Evolutionary conservation across 208 protist genomes (phyloP), one percentile per base, ranked within the genome.

Genomic region (Acanthamoeba sp.): DNA sequence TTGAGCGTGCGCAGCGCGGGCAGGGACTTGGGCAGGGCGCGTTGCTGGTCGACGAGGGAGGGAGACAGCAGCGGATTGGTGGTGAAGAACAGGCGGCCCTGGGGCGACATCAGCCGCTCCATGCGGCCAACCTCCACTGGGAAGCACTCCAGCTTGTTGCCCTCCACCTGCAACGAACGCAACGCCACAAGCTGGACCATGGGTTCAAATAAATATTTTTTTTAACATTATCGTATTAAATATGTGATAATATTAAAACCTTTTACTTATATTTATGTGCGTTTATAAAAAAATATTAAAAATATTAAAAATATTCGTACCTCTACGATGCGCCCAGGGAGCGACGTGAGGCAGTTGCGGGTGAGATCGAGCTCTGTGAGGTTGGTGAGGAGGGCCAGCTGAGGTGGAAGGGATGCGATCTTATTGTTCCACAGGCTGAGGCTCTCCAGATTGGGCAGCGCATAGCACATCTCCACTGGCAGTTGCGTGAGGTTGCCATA

Each of bases 321-420:
- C 71, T 82, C 71, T 9, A 40, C 40, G 22, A 82, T 40, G 22
- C 71, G 71, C 1, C 38, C 22, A 2, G 71, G 71, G 2, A 82
- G 71, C 18, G 71, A 82, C 12, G 71, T 82, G 71, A 82, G 71
- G 71, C 71, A 48, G 71, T 82, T 82, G 71, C 71, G 71, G 24
- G 71, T 82, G 71, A 82, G 71, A 34, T 82, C 71, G 71, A 82
- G 71, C 38, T 82, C 38, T 20, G 71, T 82, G 36, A 82, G 71
- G 71, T 48, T 40, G 71, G 73, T 82, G 36, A 82, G 32, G 38
- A 40, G 73, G 73, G 38, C 73, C 73, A 82, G 18, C 73, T 82
- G 73, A 27, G 73, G 73, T 38, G 73, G 73, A 1, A 82, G 34
- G 36, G 34, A 24, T 1, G 34, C 32, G 24, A 82, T 42, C 38